Evolutionary conservation across 768 basidiomycete species (phyloP), one percentile per base, ranked within the genome.

Genomic region (Auricularia sp.): DNA sequence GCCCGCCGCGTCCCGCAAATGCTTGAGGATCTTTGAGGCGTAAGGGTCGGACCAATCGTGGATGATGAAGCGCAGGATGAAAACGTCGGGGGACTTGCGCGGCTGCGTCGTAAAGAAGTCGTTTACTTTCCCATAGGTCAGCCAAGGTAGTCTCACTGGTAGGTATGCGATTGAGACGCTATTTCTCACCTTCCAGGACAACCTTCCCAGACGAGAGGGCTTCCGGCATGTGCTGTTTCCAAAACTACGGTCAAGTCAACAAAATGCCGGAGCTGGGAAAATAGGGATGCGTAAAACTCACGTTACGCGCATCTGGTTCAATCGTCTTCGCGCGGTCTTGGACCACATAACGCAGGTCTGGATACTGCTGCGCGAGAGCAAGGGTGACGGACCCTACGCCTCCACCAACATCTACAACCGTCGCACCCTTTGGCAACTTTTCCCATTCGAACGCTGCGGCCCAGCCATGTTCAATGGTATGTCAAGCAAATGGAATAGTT

Each of bases 331-430:
- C n/a, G 16, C 65, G 66, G 62, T 73, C 72, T 44, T 73, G 71
- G 3, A 71, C 44, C n/a, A 69, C 54, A 47, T 71, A 61, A 11
- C 63, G 44, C 51, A 70, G 24, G 3, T 69, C 47, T 0, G 69
- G 66, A 14, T 62, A 47, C 10, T n/a, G 36, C 34, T 65, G 37
- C 1, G 68, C 65, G 8, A 73, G 35, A 18, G 35, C 36, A 5
- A 71, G 62, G 0, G 65, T n/a, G 24, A 64, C 61, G n/a, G 65
- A 39, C 1, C 72, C 72, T 36, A 68, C 61, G 2, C 72, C 72
- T 3, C 67, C 69, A 0, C 72, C 72, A 42, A 73, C 70, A 44
- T 71, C 72, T n/a, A 73, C 69, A 47, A 73, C 36, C 0, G 66
- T 36, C 2, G 68, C 61, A 39, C 62, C 68, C 39, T 67, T 34